A percentile compares a stretch with the other conserved stretches of the same genome.
These are phyloP conservation scores for Scopulariopsis brevicaulis DNA, from an alignment of 2,329 filamentous ascomycete genomes.

Conservation along the genomic window DNA sequence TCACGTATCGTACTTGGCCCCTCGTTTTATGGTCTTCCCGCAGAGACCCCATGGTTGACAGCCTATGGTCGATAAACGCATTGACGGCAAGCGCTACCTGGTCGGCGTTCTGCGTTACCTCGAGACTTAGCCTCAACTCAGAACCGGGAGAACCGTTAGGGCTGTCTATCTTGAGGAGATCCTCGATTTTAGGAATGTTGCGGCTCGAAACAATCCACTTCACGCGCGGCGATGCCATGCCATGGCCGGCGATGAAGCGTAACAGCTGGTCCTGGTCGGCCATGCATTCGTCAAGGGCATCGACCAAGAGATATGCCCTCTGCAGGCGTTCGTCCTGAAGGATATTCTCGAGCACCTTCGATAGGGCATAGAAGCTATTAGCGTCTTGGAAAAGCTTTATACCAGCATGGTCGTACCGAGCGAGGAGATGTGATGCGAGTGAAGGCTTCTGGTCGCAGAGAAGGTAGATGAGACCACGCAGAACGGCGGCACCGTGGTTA, in stretches of 20 bases:
- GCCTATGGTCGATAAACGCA: conserved; percentile 20
- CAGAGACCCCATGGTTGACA: conserved; percentile 11
- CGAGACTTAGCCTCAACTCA: conserved; percentile 10
- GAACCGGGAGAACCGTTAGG: neutral
- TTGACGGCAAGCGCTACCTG: conserved; percentile 20
- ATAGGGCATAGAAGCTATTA: conserved; percentile 23
- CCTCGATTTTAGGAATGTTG: conserved; percentile 23
- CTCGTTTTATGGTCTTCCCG: conserved; percentile 2
- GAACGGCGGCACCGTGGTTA: conserved; percentile 24
- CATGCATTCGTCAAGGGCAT: conserved; percentile 34
- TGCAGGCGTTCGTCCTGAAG: conserved; percentile 19
- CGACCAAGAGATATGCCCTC: conserved; percentile 23
- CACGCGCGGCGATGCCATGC: conserved; percentile 8
- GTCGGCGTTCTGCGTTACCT: conserved; percentile 17
- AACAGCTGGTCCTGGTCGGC: conserved; percentile 18
- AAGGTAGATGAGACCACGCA: conserved; percentile 29
- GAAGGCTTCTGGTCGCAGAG: conserved; percentile 20
- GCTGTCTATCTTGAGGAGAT: conserved; percentile 3
- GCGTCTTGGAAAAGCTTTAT: conserved; percentile 23
- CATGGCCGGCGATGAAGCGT: conserved; percentile 16
- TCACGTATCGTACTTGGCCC: conserved; percentile 5
- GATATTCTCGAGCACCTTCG: conserved; percentile 24
- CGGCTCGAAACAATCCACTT: conserved; percentile 35
- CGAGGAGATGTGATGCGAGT: conserved; percentile 20
- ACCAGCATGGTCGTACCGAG: conserved; percentile 20